A percentile compares a stretch with the other conserved stretches of the same genome.
Conservation (phyloP, 1,139 yeast genomes). For the Diutina pseudorugosa region DNA sequence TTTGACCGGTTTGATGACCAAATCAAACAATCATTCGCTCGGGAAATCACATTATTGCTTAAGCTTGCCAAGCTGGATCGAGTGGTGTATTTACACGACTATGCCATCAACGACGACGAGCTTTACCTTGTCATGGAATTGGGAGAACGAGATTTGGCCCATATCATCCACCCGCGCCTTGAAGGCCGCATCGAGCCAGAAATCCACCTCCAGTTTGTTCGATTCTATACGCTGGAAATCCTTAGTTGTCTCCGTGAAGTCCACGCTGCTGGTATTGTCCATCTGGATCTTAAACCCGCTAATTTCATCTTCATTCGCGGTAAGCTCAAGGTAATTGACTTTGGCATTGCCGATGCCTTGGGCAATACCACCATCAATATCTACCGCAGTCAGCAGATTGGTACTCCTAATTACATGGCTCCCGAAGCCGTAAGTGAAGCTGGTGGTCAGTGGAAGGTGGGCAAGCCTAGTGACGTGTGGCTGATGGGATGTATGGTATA, state of each 20-base stretch:
- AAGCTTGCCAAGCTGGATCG: slow-evolving; percentile 51
- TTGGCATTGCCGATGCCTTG: slow-evolving; percentile 91
- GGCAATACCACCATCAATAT: slow-evolving; percentile 88
- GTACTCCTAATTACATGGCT: slow-evolving; percentile 97
- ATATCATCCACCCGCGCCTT: slow-evolving; percentile 52
- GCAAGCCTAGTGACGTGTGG: slow-evolving; percentile 96
- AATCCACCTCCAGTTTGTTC: slow-evolving; percentile 66
- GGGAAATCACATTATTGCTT: slow-evolving; percentile 70
- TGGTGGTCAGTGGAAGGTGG: slow-evolving; percentile 66
- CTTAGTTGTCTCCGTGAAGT: slow-evolving; percentile 79
- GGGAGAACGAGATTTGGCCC: slow-evolving; percentile 87
- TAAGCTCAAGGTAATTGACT: slow-evolving; percentile 76
- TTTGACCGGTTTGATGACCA: slow-evolving; percentile 72
- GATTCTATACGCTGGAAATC: slow-evolving; percentile 73
- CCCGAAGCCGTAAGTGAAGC: slow-evolving; percentile 78
- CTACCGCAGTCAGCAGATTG: slow-evolving; percentile 83
- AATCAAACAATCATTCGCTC: slow-evolving; percentile 69
- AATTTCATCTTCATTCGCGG: slow-evolving; percentile 86
- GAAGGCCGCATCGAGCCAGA: slow-evolving; percentile 20
- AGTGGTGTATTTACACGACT: slow-evolving; percentile 71
- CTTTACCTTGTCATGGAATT: slow-evolving; percentile 84
- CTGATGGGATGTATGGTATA: slow-evolving; percentile 94
- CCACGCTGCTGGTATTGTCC: slow-evolving; percentile 81
- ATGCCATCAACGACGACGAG: slow-evolving; percentile 52
- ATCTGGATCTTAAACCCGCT: slow-evolving; percentile 92